phyloP scores from a whole-genome alignment of 1,284 basidiomycete species.

The Puccinia hordei region DNA sequence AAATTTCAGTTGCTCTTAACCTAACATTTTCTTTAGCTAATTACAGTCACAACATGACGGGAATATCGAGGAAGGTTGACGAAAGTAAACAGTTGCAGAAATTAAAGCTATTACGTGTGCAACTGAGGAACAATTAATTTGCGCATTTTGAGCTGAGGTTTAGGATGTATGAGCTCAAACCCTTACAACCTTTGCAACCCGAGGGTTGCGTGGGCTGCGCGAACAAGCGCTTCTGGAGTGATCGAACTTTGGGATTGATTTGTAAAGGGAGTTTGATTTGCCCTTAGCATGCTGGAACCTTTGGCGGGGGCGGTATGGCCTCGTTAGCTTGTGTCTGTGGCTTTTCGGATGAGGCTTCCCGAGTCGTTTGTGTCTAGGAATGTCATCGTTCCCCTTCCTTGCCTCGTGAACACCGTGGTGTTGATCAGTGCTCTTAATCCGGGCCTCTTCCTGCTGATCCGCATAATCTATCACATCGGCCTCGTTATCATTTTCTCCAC shows the following conservation, averaged over 20 bases:
- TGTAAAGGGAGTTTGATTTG: slow-evolving; percentile 14
- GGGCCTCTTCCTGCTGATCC: not conserved
- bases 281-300: slow-evolving; percentile 1
- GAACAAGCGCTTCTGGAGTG: slow-evolving; percentile 21
- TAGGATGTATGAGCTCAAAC: not conserved
- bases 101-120: not conserved
- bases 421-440: not conserved
- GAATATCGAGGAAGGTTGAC: not conserved
- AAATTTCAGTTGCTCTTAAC: no score
- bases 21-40: no score
- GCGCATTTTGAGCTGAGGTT: not conserved
- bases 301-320: not conserved
- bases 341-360: not conserved
- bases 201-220: slow-evolving; percentile 24
- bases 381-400: slow-evolving; percentile 7
- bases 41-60: no score
- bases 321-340: not conserved
- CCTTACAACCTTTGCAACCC: slow-evolving; percentile 9
- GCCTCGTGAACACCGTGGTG: not conserved
- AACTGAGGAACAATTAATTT: not conserved
- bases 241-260: slow-evolving; percentile 21
- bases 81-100: not conserved
- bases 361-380: not conserved
- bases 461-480: not conserved
- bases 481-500: not conserved